Percentiles rank a stretch among this genome's conserved stretches.
Conservation (phyloP, 768 basidiomycete genomes). For the Tulasnella sp. region DNA sequence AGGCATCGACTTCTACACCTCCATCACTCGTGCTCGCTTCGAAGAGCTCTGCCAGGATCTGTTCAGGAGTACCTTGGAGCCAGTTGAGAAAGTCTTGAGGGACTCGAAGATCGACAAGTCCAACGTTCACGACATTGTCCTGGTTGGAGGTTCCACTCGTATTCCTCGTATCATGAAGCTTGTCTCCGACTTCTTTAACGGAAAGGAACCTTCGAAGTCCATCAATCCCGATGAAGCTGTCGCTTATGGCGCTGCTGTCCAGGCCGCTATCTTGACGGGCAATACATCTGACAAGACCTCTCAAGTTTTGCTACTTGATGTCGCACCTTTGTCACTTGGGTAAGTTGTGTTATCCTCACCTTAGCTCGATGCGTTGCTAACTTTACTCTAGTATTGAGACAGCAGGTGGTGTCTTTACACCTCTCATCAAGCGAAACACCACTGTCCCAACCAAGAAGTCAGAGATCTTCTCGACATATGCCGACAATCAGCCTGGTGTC, state of each 20-base stretch:
- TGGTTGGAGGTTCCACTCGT: slow-evolving; percentile 97
- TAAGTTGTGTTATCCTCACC: slow-evolving; percentile 34
- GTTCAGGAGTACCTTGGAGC: slow-evolving; percentile 86
- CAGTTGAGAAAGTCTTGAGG: slow-evolving; percentile 95
- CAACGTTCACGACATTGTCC: slow-evolving; percentile 84
- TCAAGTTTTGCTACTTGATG: slow-evolving; percentile 90
- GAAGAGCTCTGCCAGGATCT: slow-evolving; percentile 92
- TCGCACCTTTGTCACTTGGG: slow-evolving; percentile 70
- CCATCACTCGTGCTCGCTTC: slow-evolving; percentile 94
- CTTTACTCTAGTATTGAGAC: slow-evolving; percentile 69
- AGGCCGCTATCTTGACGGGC: slow-evolving; percentile 94
- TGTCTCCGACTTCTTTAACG: slow-evolving; percentile 96
- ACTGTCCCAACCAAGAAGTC: slow-evolving; percentile 98
- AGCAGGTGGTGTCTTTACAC: slow-evolving; percentile 97
- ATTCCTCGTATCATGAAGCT: slow-evolving; percentile 96
- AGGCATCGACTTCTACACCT: slow-evolving; percentile 97
- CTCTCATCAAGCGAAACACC: slow-evolving; percentile 97
- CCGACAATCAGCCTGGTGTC: slow-evolving; percentile 97
- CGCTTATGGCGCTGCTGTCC: slow-evolving; percentile 96
- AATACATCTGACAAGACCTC: slow-evolving; percentile 98
- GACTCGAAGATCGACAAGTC: slow-evolving; percentile 98
- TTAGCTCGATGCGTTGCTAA: too few relatives aligned
- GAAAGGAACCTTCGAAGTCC: slow-evolving; percentile 97
- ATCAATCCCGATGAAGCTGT: slow-evolving; percentile 99
- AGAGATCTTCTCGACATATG: slow-evolving; percentile 95